A percentile compares a stretch with the other conserved stretches of the same genome.
phyloP scores from a whole-genome alignment of 805 yeast species.

The Candida dajiaensis region DNA sequence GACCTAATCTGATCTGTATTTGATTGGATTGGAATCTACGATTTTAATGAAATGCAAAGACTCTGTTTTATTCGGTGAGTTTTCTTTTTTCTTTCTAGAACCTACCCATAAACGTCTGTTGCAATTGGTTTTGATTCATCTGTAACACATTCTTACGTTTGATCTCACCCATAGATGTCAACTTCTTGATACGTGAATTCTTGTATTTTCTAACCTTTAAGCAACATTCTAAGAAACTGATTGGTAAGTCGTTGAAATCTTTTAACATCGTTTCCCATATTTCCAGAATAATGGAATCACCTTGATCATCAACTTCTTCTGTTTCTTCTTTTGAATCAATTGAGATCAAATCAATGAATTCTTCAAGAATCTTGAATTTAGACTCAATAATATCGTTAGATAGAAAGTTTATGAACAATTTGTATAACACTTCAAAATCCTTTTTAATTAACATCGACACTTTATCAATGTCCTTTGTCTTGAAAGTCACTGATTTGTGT shows the following conservation, averaged over 20 bases:
- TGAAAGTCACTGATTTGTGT: slow-evolving; percentile 35
- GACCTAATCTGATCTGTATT: not conserved
- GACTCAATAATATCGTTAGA: slow-evolving; percentile 37
- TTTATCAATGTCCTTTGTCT: slow-evolving; percentile 33
- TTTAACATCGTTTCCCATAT: slow-evolving; percentile 8
- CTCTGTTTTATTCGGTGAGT: too few relatives aligned
- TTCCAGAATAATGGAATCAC: slow-evolving; percentile 2
- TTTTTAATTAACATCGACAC: slow-evolving; percentile 47
- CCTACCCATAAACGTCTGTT: slow-evolving; percentile 11
- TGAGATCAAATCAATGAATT: slow-evolving; percentile 45
- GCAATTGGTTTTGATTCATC: slow-evolving; percentile 3
- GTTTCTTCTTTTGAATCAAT: slow-evolving; percentile 5
- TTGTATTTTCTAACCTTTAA: slow-evolving; percentile 5
- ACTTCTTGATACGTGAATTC: slow-evolving; percentile 3
- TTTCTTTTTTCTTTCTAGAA: not conserved
- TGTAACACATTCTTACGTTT: slow-evolving; percentile 5
- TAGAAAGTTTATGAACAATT: slow-evolving; percentile 41
- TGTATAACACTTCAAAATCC: slow-evolving; percentile 54
- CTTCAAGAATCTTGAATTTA: slow-evolving; percentile 55
- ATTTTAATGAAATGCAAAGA: not conserved
- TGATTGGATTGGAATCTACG: not conserved
- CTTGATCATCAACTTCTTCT: slow-evolving; percentile 2
- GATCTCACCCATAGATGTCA: slow-evolving; percentile 3
- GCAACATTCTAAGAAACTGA: slow-evolving; percentile 5
- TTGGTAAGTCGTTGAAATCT: slow-evolving; percentile 8